Base-by-base conservation (phyloP, 1,284 basidiomycete genomes). In the Ustilago shanxiensis region DNA sequence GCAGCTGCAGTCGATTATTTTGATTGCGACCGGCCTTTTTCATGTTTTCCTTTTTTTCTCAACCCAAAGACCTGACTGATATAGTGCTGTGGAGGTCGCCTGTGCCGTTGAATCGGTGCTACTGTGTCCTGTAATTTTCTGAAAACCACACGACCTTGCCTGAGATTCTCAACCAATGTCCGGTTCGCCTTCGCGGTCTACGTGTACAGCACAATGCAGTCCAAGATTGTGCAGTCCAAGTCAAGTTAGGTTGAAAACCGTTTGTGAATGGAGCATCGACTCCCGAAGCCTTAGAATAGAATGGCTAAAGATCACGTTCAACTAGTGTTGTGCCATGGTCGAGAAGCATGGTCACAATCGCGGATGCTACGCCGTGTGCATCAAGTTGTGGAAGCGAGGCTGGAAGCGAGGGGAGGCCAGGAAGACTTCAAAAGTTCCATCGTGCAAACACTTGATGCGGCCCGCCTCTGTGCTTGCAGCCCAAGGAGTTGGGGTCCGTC, bases 401-500 rank as follows among this genome's bases (percentile, higher is more conserved):
- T 11, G 14, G 24, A 47, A 47, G 22, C 47, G 47, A 49, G 47
- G 6, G 3, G 47, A 49, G 47, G 47, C 47, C 10, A 49, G 26
- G 5, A 49, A 26, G 47, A 49, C 24, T n/a, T 44, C 41, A 11
- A 44, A n/a, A 10, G n/a, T 44, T 20, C 20, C n/a, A 44, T 44
- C 41, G 20, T 37, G 31, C 35, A 37, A 44, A 44, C 41, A 18
- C 41, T 44, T 44, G 41, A 44, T 16, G 41, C 37, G 37, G 37
- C 41, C n/a, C 16, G 41, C n/a, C n/a, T 20, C n/a, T 37, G 35
- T 11, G 35, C 35, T 37, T 37, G 35, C 35, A 10, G 35, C 49
- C 49, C 22, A 13, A 50, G 26, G 49, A n/a, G n/a, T n/a, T n/a
- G n/a, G n/a, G n/a, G n/a, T n/a, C 49, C 49, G 49, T 50, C 16